These are phyloP conservation scores for Mycena galopus DNA, from an alignment of 768 basidiomycete species.

Conservation along the genomic window DNA sequence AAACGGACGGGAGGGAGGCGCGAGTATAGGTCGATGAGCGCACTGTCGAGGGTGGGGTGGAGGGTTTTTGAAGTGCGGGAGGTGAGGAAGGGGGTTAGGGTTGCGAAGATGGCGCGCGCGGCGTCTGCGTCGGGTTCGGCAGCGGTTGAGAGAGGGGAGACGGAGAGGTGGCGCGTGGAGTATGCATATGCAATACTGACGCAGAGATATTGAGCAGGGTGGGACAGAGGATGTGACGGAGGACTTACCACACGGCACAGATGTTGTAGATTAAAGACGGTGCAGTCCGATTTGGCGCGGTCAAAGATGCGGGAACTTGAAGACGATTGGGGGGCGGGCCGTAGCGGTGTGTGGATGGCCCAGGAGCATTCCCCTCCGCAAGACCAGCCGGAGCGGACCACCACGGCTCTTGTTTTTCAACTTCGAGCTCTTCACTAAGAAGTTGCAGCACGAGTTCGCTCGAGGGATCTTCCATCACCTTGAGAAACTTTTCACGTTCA, in stretches of 20 bases:
- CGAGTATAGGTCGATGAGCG: constrained; percentile 77
- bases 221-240: background rate
- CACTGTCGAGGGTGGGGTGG: constrained; percentile 62
- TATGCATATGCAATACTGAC: constrained; percentile 80
- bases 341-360: constrained; percentile 36
- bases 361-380: constrained; percentile 4
- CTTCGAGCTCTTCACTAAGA: constrained; percentile 68
- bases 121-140: constrained; percentile 58
- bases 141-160: constrained; percentile 67
- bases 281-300: constrained; percentile 52
- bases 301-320: constrained; percentile 58
- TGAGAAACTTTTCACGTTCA: constrained; percentile 72
- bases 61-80: constrained; percentile 71
- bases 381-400: constrained; percentile 63
- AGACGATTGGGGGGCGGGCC: constrained; percentile 60
- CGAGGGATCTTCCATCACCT: constrained; percentile 70
- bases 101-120: constrained; percentile 61
- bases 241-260: constrained; percentile 72
- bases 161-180: constrained; percentile 70
- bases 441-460: constrained; percentile 72
- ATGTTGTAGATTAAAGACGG: constrained; percentile 76
- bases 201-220: background rate
- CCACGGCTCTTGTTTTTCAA: constrained; percentile 74
- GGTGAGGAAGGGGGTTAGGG: constrained; percentile 73
- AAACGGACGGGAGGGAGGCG: constrained; percentile 66